Evolutionary conservation across 257 asterid species (phyloP).

Genomic region (Fraxinus anomala): DNA sequence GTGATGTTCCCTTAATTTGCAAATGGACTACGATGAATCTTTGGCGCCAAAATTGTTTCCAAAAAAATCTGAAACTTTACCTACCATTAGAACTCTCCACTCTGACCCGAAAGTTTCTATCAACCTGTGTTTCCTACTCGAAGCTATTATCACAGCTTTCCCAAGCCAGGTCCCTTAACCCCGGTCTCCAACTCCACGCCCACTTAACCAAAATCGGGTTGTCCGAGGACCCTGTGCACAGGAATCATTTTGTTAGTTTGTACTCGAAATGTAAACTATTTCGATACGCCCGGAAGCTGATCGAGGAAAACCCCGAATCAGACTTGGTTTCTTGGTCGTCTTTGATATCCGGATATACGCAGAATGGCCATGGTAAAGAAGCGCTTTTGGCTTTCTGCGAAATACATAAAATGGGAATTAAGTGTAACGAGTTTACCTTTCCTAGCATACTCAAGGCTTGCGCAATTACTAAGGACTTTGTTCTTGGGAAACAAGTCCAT

Average conservation of each 20-base stretch:
- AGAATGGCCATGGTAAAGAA: constrained; percentile 58
- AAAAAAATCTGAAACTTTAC: constrained; percentile 7
- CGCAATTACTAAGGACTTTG: constrained; percentile 36
- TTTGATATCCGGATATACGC: constrained; percentile 69
- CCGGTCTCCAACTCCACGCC: constrained; percentile 67
- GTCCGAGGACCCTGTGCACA: constrained; percentile 40
- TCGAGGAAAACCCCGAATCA: constrained; percentile 58
- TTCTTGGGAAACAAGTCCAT: constrained; percentile 65
- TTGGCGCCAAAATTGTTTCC: constrained; percentile 35
- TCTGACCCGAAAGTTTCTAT: constrained; percentile 22
- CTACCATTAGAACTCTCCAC: constrained; percentile 14
- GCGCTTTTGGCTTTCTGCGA: constrained; percentile 58
- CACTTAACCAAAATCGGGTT: constrained; percentile 48
- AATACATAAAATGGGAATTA: constrained; percentile 58
- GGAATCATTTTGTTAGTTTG: constrained; percentile 56
- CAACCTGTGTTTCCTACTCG: constrained; percentile 45
- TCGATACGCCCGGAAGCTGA: constrained; percentile 51
- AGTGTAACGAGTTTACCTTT: constrained; percentile 62
- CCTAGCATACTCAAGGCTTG: constrained; percentile 87
- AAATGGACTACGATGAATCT: constrained; percentile 26
- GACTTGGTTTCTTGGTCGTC: constrained; percentile 85
- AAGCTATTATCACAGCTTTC: constrained; percentile 55
- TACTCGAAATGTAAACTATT: constrained; percentile 58
- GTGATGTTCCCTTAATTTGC: neutral
- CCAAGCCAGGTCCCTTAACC: constrained; percentile 44